phyloP scores from a whole-genome alignment of 495 filamentous ascomycete species.

The Hypoxylon cercidicola region DNA sequence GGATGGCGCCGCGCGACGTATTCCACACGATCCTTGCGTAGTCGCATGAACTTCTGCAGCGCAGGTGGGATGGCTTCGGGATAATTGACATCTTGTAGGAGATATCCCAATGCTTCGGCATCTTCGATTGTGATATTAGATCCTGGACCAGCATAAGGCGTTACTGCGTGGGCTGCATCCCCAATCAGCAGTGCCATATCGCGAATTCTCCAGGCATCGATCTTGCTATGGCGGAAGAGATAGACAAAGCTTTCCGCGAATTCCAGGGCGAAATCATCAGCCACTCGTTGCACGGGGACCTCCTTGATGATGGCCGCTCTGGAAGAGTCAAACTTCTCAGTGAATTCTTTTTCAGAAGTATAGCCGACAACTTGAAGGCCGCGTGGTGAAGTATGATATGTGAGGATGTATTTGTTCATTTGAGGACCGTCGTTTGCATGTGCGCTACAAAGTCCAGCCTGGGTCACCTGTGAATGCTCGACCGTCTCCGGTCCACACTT shows the following conservation, averaged over 20 bases:
- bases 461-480: constrained; percentile 34
- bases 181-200: constrained; percentile 55
- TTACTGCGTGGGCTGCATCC: constrained; percentile 58
- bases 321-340: constrained; percentile 34
- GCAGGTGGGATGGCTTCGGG: constrained; percentile 21
- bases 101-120: constrained; percentile 43
- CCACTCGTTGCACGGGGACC: constrained; percentile 30
- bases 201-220: constrained; percentile 45
- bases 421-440: constrained; percentile 17
- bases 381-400: constrained; percentile 38
- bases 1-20: constrained; percentile 35
- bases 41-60: constrained; percentile 31
- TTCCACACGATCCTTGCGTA: constrained; percentile 39
- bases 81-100: constrained; percentile 32
- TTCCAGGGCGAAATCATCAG: constrained; percentile 32
- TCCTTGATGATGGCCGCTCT: constrained; percentile 42
- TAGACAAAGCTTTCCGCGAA: constrained; percentile 34
- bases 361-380: constrained; percentile 41
- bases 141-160: constrained; percentile 39
- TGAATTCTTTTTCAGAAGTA: constrained; percentile 41
- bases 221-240: constrained; percentile 39
- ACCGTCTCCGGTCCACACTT: constrained; percentile 42
- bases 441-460: constrained; percentile 35
- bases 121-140: constrained; percentile 46
- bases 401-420: constrained; percentile 34